These are phyloP conservation scores for Aspergillus thermomutatus DNA, from an alignment of 2,329 filamentous ascomycete genomes.

Conservation along the genomic window DNA sequence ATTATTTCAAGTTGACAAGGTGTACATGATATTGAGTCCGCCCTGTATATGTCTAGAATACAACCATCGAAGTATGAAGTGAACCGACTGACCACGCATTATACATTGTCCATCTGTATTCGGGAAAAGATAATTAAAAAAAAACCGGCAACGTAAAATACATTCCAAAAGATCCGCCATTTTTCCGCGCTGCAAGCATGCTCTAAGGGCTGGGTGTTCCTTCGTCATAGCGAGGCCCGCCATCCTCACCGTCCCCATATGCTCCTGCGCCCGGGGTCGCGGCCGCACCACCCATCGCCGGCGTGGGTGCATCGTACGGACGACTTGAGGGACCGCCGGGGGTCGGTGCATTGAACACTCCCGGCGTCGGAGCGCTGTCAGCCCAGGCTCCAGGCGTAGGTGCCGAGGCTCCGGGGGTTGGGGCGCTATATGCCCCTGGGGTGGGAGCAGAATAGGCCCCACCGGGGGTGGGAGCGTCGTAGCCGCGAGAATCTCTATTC, in stretches of 20 bases:
- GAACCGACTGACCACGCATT: neutral
- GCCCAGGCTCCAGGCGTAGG: slow-evolving; percentile 48
- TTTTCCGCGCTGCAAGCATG: neutral
- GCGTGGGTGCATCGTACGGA: slow-evolving; percentile 48
- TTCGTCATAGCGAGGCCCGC: slow-evolving; percentile 43
- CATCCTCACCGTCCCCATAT: slow-evolving; percentile 36
- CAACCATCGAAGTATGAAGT: neutral
- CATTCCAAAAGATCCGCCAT: neutral
- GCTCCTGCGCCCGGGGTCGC: slow-evolving; percentile 37
- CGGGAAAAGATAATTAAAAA: neutral
- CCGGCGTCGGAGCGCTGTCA: slow-evolving; percentile 45
- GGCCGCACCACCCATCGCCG: slow-evolving; percentile 38
- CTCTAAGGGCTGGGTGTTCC: slow-evolving; percentile 40
- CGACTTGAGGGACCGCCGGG: slow-evolving; percentile 36
- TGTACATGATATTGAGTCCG: neutral
- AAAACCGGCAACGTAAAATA: neutral
- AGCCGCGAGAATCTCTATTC: slow-evolving; percentile 42
- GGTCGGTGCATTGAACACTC: slow-evolving; percentile 44
- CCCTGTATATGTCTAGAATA: neutral
- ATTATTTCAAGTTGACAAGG: neutral
- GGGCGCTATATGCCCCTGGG: slow-evolving; percentile 58
- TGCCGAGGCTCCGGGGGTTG: slow-evolving; percentile 67
- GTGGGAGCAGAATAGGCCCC: slow-evolving; percentile 64
- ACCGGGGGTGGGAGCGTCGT: slow-evolving; percentile 73
- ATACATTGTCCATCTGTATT: neutral